Evolutionary conservation across 164 flowering plant species (phyloP), one percentile per base, ranked within the genome.

Genomic region (Chloranthus sessilifolius): DNA sequence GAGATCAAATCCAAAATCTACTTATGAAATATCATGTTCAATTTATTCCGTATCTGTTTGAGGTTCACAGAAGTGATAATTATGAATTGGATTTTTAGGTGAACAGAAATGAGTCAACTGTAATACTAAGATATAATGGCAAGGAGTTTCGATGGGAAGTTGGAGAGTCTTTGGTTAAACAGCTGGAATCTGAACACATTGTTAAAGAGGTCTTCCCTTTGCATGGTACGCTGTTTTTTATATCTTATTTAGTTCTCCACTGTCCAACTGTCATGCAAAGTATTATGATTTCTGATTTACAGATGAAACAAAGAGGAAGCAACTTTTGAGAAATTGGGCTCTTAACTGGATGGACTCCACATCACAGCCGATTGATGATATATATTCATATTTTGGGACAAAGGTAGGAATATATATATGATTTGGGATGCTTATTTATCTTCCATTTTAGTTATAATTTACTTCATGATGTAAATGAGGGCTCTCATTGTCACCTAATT

Each of bases 331-430:
- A 65, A 77, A 57, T 50, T 92, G 98, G 98, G 95, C 95, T 10
- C 69, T 92, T 52, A 76, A 82, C 59, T 83, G 85, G 83, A 52
- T 68, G 75, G 86, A 81, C 62, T 58, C 79, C 42, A 85, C 96
- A 24, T 50, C 44, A 14, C 98, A 92, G 67, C 98, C 98, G 24
- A 72, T 92, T 47, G 94, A 92, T 74, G 95, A 92, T 40, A 68
- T 92, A 7, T 75, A 85, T 53, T 65, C 83, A 27, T 92, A 92
- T 59, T 92, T 71, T 70, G 98, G 98, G 39, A 62, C 77, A 24
- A 92, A 88, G 95, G 98, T 83, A 5, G 43, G 47, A 55, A 15
- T 36, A 40, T 38, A n/a, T 1, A 17, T 17, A 39, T 44, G 29
- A 19, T 30, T 48, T 15, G 23, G 25, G 15, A 11, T 49, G 50